These are phyloP conservation scores for Aspergillus cavernicola DNA, from an alignment of 495 filamentous ascomycete species.

Conservation along the genomic window DNA sequence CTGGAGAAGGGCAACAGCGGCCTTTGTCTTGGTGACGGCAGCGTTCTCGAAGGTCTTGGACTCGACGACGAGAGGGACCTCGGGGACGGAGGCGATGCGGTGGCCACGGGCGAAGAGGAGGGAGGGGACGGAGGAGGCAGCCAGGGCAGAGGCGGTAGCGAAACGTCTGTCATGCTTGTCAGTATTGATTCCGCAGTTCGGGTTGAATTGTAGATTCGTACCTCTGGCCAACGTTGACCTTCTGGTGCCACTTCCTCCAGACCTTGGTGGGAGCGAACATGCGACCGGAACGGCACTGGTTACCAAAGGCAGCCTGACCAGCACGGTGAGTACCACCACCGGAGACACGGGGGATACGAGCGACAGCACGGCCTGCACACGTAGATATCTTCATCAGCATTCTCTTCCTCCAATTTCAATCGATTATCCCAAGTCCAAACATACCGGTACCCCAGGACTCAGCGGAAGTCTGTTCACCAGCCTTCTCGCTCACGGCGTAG, in stretches of 20 bases:
- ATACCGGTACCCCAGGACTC: conserved; percentile 99
- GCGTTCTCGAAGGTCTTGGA: conserved; percentile 76
- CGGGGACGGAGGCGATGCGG: conserved; percentile 84
- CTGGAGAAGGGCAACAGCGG: conserved; percentile 80
- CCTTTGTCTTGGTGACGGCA: conserved; percentile 81
- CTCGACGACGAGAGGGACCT: conserved; percentile 94
- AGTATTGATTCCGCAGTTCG: not conserved
- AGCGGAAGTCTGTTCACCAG: conserved; percentile 98
- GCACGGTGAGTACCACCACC: conserved; percentile 99
- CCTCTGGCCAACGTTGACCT: conserved; percentile 98
- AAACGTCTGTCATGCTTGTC: conserved; percentile 64
- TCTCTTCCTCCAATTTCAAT: conserved; percentile 1
- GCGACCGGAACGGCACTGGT: conserved; percentile 98
- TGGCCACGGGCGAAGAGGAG: conserved; percentile 96
- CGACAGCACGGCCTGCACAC: conserved; percentile 86
- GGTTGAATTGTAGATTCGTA: conserved; percentile 40
- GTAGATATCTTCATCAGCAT: conserved; percentile 23
- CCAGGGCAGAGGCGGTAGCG: conserved; percentile 93
- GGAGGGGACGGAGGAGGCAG: conserved; percentile 89
- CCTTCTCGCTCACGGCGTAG: conserved; percentile 99
- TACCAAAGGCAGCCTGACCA: conserved; percentile 99
- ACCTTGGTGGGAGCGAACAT: conserved; percentile 99
- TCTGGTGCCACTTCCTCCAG: conserved; percentile 99
- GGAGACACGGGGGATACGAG: conserved; percentile 99
- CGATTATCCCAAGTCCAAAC: conserved; percentile 39